Evolutionary conservation across 345 rosid genomes (phyloP), one percentile per base, ranked within the genome.

Genomic region (Arabidopsis arenosa): DNA sequence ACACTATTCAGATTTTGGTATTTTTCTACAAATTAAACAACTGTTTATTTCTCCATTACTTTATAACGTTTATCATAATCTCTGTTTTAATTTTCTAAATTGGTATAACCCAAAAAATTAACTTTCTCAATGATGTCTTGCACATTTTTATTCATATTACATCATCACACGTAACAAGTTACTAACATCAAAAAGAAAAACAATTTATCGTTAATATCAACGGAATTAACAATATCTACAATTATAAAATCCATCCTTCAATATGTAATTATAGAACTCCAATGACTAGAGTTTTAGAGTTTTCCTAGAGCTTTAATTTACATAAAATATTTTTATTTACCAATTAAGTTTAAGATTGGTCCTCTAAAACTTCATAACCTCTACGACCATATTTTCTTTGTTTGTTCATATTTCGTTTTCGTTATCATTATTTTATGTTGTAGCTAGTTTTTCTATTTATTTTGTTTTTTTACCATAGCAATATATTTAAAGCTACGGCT

Each of bases 51-150:
- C 26, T 47, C 41, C 23, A 43, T 56, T 56, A 30, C 5, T 44
- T 23, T 71, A 21, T 73, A 7, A 73, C 23, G 3, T 13, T 13
- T 48, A n/a, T 32, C 43, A 21, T 47, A 35, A 13, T 37, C 30
- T 72, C 13, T 9, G 33, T 32, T 58, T 70, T 45, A 14, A 3
- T 30, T 44, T 71, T 59, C 37, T 36, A 30, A 28, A 61, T 8
- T 39, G 6, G 7, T 36, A n/a, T 4, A 48, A 12, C 15, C 23
- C 17, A 12, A 43, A 43, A 35, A 15, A 71, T 1, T 1, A 39
- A 23, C 45, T 6, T 23, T 21, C 5, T 30, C 23, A 3, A 4
- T 55, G 5, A 41, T 69, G 64, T 30, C 9, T 43, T 30, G 14
- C 3, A 68, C 2, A n/a, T 3, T 28, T 54, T 36, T 66, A 2